Conservation (phyloP, 331 rosid species). For the Dryas integrifolia region DNA sequence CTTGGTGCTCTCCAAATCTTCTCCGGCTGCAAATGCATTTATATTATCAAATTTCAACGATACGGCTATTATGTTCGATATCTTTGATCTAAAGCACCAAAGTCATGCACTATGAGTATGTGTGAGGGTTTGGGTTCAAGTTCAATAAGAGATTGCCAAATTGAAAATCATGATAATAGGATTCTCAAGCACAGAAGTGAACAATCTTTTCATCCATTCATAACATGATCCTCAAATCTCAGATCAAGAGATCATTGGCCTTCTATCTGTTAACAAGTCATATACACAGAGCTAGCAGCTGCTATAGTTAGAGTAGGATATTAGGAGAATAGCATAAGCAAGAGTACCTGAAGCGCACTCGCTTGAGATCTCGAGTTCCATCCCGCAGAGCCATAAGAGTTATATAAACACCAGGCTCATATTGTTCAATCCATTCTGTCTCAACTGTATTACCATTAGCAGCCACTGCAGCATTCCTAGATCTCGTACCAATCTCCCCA, state of each 20-base stretch:
- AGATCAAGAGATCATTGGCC: not conserved
- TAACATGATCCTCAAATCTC: too few species aligned
- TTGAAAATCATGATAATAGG: too few species aligned
- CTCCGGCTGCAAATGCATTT: conserved; percentile 73
- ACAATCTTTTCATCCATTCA: not conserved
- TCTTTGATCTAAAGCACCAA: not conserved
- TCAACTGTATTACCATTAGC: conserved; percentile 56
- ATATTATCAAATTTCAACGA: conserved; percentile 18
- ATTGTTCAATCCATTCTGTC: conserved; percentile 96
- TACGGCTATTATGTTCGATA: not conserved
- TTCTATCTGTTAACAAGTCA: not conserved
- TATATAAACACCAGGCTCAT: conserved; percentile 95
- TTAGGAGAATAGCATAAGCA: conserved; percentile 17
- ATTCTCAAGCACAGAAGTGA: not conserved
- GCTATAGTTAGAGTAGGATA: not conserved
- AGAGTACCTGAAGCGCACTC: conserved; percentile 95
- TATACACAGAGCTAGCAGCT: not conserved
- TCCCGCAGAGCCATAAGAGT: conserved; percentile 84
- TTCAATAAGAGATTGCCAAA: too few species aligned
- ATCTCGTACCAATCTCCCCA: conserved; percentile 48
- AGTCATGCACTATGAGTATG: conserved; percentile 1
- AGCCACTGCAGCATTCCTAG: conserved; percentile 38
- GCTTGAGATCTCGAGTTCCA: conserved; percentile 89
- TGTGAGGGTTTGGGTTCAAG: not conserved
- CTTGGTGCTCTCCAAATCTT: conserved; percentile 93